Evolutionary conservation across 345 rosid species (phyloP).

Genomic region (Citrus sp.): DNA sequence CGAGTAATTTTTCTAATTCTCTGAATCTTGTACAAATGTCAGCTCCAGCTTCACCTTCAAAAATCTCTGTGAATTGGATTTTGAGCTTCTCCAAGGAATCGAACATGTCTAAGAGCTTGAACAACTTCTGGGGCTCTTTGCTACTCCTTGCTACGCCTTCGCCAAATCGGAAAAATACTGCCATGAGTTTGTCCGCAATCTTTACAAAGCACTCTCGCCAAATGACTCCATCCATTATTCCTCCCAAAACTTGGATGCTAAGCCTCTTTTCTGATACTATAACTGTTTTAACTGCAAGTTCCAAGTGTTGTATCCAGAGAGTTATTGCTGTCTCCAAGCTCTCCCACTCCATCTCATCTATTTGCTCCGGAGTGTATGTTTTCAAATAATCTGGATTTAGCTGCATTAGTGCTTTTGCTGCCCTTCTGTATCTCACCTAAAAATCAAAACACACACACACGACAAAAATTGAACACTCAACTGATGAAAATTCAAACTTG

Average conservation of each 20-base stretch:
- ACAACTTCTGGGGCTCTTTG: conserved; percentile 64
- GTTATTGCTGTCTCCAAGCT: conserved; percentile 53
- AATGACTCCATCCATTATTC: conserved; percentile 40
- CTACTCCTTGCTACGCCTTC: conserved; percentile 64
- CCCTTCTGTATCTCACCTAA: conserved; percentile 59
- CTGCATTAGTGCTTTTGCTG: conserved; percentile 60
- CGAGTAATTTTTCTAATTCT: conserved; percentile 54
- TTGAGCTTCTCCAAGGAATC: conserved; percentile 51
- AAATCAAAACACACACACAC: not conserved
- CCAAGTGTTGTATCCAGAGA: conserved; percentile 59
- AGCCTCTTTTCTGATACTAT: conserved; percentile 53
- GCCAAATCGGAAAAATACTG: conserved; percentile 64
- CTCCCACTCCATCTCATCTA: conserved; percentile 64
- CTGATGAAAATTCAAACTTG: not conserved
- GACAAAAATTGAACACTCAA: not conserved
- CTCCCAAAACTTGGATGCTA: conserved; percentile 41
- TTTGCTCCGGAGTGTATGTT: conserved; percentile 53
- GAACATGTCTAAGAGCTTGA: conserved; percentile 67
- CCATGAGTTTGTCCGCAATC: conserved; percentile 65
- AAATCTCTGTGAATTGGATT: conserved; percentile 36
- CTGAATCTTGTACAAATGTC: conserved; percentile 52
- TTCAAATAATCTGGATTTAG: conserved; percentile 51
- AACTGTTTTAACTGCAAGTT: conserved; percentile 45
- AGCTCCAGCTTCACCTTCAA: conserved; percentile 62
- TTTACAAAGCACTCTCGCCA: conserved; percentile 64